Percentiles rank a stretch among this genome's conserved stretches.
Evolutionary conservation across 2,329 filamentous ascomycete species (phyloP).

Genomic region (Phoma sp.): DNA sequence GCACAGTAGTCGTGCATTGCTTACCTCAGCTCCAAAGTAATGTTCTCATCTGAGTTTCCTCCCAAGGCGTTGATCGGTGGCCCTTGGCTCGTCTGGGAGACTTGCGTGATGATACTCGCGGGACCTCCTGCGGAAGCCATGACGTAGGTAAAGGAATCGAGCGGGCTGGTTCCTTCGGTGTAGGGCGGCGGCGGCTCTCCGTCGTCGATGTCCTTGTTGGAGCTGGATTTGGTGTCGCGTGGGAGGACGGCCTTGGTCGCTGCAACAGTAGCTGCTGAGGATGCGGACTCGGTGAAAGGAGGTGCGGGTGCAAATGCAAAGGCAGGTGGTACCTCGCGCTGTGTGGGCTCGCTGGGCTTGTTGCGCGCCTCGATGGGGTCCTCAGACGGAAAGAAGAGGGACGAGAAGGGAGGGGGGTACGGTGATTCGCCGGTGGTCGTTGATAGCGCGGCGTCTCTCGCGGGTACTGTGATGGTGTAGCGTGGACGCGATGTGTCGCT

Average conservation of each 20-base stretch:
- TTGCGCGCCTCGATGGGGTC: conserved; percentile 56
- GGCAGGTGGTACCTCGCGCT: conserved; percentile 53
- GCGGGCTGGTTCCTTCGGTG: conserved; percentile 90
- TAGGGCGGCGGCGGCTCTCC: conserved; percentile 95
- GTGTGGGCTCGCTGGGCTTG: conserved; percentile 48
- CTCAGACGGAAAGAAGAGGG: conserved; percentile 63
- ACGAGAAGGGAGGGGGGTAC: conserved; percentile 68
- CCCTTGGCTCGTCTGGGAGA: conserved; percentile 78
- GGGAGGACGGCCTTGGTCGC: conserved; percentile 66
- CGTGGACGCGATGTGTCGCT: conserved; percentile 29
- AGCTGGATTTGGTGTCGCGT: conserved; percentile 81
- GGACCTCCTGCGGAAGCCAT: conserved; percentile 98
- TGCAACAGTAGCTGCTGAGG: conserved; percentile 50
- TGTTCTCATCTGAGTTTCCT: conserved; percentile 84
- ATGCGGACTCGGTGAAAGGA: conserved; percentile 58
- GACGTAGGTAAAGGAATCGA: conserved; percentile 91
- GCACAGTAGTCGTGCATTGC: conserved; percentile 23
- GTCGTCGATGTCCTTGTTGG: conserved; percentile 77
- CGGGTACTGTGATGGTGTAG: conserved; percentile 39
- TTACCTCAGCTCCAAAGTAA: conserved; percentile 92
- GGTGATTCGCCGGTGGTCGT: conserved; percentile 59
- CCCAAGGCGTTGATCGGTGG: conserved; percentile 88
- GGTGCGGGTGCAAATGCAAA: conserved; percentile 61
- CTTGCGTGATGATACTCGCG: conserved; percentile 98
- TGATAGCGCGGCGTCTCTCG: conserved; percentile 44